Base-by-base conservation (phyloP, 2,329 filamentous ascomycete species). In the Cadophora malorum region DNA sequence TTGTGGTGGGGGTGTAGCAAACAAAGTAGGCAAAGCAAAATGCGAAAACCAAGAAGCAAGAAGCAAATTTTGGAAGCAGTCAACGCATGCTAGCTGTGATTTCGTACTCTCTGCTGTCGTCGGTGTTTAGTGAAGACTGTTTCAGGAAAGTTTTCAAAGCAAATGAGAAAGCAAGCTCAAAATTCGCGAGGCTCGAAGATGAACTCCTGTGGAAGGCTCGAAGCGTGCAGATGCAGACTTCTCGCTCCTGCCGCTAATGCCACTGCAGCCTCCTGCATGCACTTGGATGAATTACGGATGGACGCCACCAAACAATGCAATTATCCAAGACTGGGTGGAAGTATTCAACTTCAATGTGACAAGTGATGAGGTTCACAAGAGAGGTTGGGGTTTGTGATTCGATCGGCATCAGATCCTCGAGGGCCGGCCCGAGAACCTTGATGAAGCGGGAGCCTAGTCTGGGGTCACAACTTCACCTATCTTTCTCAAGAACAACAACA, bases 371-470 rank as follows among this genome's bases (percentile, higher is more conserved):
- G n/a, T 59, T 41, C 33, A 59, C 31, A 16, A 6, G 53, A 16
- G 33, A 35, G 4, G 28, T 21, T 23, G n/a, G 55, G 21, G 19
- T 35, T 10, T 41, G 23, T 41, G 55, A 59, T 16, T n/a, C 16
- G 41, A 19, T 14, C 55, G 4, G 50, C 12, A 12, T 23, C 35
- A 19, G 45, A 21, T 21, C 45, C n/a, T 19, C 28, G 19, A 35
- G 33, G 55, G 33, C 55, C 55, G 55, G 33, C 33, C 55, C 55
- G 55, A 41, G 55, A 49, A 45, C 41, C 41, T 45, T 16, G 38
- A 45, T 19, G 41, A 45, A 19, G 41, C 41, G 41, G 41, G 8
- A 45, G 45, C 45, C 45, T 21, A 14, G 45, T 49, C 45, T 49
- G n/a, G 19, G 45, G 19, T 49, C 19, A 49, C 19, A 49, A 21